Conservation (phyloP, 2,329 filamentous ascomycete species). For the Fusarium lateritium region DNA sequence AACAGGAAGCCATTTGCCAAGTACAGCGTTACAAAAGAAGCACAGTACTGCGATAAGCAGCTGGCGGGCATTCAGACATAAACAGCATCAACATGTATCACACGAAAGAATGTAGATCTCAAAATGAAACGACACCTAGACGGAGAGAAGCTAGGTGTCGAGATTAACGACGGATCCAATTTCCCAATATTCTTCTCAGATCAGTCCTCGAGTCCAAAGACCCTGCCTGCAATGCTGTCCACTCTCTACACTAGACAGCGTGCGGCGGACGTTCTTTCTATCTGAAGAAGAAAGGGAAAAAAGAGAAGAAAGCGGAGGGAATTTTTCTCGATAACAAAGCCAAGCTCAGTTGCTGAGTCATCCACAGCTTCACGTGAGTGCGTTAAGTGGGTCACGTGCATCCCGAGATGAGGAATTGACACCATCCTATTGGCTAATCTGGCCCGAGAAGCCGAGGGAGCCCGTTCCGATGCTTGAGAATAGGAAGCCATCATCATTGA, state of each 20-base stretch:
- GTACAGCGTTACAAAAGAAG: no score
- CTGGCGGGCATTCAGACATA: background rate
- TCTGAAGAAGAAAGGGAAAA: slow-evolving; percentile 61
- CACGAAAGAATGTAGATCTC: slow-evolving; percentile 67
- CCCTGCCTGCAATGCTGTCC: slow-evolving; percentile 50
- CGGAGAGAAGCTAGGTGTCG: slow-evolving; percentile 62
- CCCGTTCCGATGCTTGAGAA: slow-evolving; percentile 45
- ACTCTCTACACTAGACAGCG: slow-evolving; percentile 53
- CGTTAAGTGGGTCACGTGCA: slow-evolving; percentile 50
- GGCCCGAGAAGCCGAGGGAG: slow-evolving; percentile 62
- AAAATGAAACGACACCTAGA: slow-evolving; percentile 71
- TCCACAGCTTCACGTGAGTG: slow-evolving; percentile 9
- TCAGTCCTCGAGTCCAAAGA: slow-evolving; percentile 56
- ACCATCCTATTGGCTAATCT: slow-evolving; percentile 57
- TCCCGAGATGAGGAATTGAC: slow-evolving; percentile 56
- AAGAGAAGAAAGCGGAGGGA: slow-evolving; percentile 2
- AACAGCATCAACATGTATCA: background rate
- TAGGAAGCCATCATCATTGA: slow-evolving; percentile 46
- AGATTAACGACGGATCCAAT: slow-evolving; percentile 71
- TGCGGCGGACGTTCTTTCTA: slow-evolving; percentile 65
- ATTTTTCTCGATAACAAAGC: slow-evolving; percentile 17
- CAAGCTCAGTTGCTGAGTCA: slow-evolving; percentile 14
- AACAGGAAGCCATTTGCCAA: no score
- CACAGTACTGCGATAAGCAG: no score
- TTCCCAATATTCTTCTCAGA: slow-evolving; percentile 61